Base-by-base conservation (phyloP, 768 basidiomycete species). In the Phaeotremella fagi region DNA sequence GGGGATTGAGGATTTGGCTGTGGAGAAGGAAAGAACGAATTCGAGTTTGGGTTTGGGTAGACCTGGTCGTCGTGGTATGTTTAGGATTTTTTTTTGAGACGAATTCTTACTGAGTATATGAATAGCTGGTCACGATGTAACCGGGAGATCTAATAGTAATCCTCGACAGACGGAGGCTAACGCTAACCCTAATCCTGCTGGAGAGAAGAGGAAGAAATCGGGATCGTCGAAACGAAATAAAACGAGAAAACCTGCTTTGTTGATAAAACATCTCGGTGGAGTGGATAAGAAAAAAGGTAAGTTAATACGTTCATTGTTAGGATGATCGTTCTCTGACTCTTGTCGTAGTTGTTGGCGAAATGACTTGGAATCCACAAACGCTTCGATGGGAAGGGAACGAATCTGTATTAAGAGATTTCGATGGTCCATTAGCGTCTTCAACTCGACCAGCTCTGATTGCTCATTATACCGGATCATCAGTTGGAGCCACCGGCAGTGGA, bases 381-480 rank as follows among this genome's bases (percentile, higher is more conserved):
- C 81, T 87, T 15, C 85, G 89, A 29, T 99, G 94, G 94, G 94
- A 99, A 78, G 94, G 94, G 48, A 98, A 99, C 73, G 94, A 99
- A 59, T 84, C 87, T 54, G 82, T 83, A 15, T 80, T 97, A 26
- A 85, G 87, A 53, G 91, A 90, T 50, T 99, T 98, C 71, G 94
- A 98, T 46, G 76, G 77, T 16, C 85, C 81, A 15, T 81, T 87
- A 43, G 83, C 84, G 43, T 85, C 86, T 12, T 89, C 90, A 3
- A 60, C 63, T 25, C 85, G 94, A 24, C 94, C 94, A 5, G 94
- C 94, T 15, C 82, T 99, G 49, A 99, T 99, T 70, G 90, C 92
- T 0, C 91, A 94, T 63, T 81, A 90, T 50, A 87, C 88, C 1
- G 88, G 88, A 36, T 87, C 88, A n/a, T 87, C 86, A 86, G 28